A percentile compares a stretch with the other conserved stretches of the same genome.
These are phyloP conservation scores for Graphiopsis chlorocephala DNA, from an alignment of 2,329 filamentous ascomycete genomes.

Conservation along the genomic window DNA sequence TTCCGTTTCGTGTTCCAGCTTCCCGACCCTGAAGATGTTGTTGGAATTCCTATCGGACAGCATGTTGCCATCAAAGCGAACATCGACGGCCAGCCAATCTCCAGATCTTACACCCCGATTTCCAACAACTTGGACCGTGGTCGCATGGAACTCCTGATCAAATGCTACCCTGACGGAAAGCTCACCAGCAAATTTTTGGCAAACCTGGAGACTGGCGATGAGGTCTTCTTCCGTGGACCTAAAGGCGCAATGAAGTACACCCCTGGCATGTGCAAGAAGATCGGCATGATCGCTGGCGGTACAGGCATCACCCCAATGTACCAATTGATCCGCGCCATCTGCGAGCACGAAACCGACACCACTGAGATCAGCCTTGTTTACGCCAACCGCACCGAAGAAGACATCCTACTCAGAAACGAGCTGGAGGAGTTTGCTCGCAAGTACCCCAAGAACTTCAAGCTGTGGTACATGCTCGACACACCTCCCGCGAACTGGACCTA, in stretches of 20 bases:
- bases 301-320: conserved; percentile 58
- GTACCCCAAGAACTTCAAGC: conserved; percentile 51
- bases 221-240: conserved; percentile 53
- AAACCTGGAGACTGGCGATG: conserved; percentile 49
- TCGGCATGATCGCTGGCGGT: conserved; percentile 58
- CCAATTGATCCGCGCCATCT: conserved; percentile 62
- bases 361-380: conserved; percentile 59
- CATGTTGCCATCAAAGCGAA: conserved; percentile 34
- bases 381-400: conserved; percentile 57
- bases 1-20: conserved; percentile 31
- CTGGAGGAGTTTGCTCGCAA: conserved; percentile 53
- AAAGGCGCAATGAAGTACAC: conserved; percentile 57
- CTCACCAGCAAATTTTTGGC: conserved; percentile 45
- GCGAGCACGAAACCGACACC: conserved; percentile 57
- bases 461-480: conserved; percentile 56
- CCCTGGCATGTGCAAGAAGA: conserved; percentile 41
- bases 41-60: conserved; percentile 38
- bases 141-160: conserved; percentile 51
- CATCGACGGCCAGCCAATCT: conserved; percentile 24
- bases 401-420: conserved; percentile 59
- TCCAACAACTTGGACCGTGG: conserved; percentile 41
- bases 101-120: conserved; percentile 26
- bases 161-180: conserved; percentile 51
- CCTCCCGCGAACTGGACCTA: conserved; percentile 49
- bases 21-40: conserved; percentile 23